These are phyloP conservation scores for Saccharomycopsis amapae DNA, from an alignment of 805 yeast genomes.

Conservation along the genomic window DNA sequence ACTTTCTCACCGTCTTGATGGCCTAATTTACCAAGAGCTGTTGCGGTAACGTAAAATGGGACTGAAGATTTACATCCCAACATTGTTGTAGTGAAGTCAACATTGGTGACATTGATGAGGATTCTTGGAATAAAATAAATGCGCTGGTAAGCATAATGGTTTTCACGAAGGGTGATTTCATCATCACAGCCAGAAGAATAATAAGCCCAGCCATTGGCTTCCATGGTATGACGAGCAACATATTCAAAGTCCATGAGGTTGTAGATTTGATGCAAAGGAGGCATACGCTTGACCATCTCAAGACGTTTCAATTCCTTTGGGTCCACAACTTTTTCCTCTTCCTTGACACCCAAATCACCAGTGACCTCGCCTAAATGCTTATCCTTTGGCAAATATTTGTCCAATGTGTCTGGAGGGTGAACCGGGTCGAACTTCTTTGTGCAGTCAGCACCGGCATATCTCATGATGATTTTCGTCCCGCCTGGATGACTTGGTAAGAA, in stretches of 20 bases:
- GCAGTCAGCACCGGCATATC: conserved; percentile 80
- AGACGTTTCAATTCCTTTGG: conserved; percentile 35
- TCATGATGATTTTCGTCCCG: conserved; percentile 64
- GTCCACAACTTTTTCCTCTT: conserved; percentile 30
- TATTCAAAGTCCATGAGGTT: conserved; percentile 83
- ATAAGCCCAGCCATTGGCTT: conserved; percentile 84
- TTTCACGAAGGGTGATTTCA: conserved; percentile 83
- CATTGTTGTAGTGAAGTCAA: conserved; percentile 39
- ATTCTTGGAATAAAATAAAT: conserved; percentile 82
- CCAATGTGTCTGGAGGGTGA: conserved; percentile 84
- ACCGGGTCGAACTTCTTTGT: conserved; percentile 80
- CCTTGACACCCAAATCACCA: conserved; percentile 26
- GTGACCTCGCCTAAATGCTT: conserved; percentile 55
- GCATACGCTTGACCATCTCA: conserved; percentile 44
- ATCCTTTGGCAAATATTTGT: conserved; percentile 48
- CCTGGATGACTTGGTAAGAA: conserved; percentile 80
- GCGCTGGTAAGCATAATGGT: conserved; percentile 83
- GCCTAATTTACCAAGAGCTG: conserved; percentile 88
- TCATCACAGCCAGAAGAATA: conserved; percentile 91
- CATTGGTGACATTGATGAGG: conserved; percentile 68
- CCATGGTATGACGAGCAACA: conserved; percentile 72
- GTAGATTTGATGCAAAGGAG: conserved; percentile 61
- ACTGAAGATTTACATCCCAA: conserved; percentile 62
- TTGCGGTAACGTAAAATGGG: conserved; percentile 87
- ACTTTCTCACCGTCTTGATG: conserved; percentile 90